Conservation (phyloP, 1,284 basidiomycete species). For the Papiliotrema terrestris region DNA sequence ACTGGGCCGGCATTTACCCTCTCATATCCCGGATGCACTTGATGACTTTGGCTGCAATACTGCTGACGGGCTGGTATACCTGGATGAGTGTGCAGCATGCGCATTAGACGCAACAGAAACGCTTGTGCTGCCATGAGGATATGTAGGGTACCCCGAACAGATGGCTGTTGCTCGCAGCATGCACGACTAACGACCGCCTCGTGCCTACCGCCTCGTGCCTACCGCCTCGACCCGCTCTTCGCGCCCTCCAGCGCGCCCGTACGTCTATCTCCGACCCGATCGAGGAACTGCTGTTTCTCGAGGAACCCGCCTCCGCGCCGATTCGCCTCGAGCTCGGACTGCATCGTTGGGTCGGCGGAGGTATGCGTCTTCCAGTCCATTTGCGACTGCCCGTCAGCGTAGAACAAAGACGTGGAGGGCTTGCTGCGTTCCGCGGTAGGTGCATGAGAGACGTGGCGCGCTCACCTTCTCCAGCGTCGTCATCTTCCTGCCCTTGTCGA, state of each 20-base stretch:
- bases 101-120: no score
- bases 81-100: no score
- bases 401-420: not conserved
- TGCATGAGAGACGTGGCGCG: no score
- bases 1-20: not conserved
- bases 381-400: constrained; percentile 31
- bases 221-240: not conserved
- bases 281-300: constrained; percentile 44
- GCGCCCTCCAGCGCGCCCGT: constrained; percentile 12
- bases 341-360: constrained; percentile 16
- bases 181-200: no score
- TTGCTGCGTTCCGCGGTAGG: no score
- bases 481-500: constrained; percentile 48
- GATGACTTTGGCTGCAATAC: no score
- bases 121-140: no score
- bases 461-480: constrained; percentile 48
- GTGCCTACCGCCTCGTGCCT: no score
- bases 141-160: no score
- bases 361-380: constrained; percentile 47
- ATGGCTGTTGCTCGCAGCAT: no score
- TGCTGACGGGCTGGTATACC: no score
- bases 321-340: constrained; percentile 42
- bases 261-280: constrained; percentile 40
- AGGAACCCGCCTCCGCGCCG: constrained; percentile 40
- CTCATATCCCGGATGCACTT: no score